Percentiles rank a stretch among this genome's conserved stretches.
These are phyloP conservation scores for Penicillium polonicum DNA, from an alignment of 2,329 filamentous ascomycete species.

Conservation along the genomic window DNA sequence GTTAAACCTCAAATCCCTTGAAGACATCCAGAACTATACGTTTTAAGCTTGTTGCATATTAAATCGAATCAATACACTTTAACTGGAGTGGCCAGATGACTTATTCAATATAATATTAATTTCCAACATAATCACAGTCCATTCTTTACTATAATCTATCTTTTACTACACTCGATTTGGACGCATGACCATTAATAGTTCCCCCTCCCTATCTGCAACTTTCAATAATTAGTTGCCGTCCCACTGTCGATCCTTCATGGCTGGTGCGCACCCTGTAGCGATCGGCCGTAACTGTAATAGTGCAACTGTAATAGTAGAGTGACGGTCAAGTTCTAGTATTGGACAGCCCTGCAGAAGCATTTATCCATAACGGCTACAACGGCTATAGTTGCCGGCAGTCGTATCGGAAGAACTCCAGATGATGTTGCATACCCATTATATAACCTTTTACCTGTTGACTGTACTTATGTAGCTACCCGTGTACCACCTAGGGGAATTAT, in stretches of 20 bases:
- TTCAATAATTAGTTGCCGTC: constrained; percentile 1
- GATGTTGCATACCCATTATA: constrained; percentile 18
- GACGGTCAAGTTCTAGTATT: not conserved
- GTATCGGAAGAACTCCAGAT: constrained; percentile 19
- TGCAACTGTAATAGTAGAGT: not conserved
- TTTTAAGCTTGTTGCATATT: not conserved
- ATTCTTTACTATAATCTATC: constrained; percentile 3
- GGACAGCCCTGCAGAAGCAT: not conserved
- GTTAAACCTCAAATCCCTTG: not conserved
- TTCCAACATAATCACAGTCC: not conserved
- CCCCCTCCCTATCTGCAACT: not conserved
- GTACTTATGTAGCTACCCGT: constrained; percentile 18
- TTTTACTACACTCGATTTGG: constrained; percentile 4
- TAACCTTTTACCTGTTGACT: not conserved
- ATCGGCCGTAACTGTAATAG: constrained; percentile 12
- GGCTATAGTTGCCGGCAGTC: constrained; percentile 7
- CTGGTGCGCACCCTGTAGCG: constrained; percentile 23
- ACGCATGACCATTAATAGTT: constrained; percentile 5
- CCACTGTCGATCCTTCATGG: constrained; percentile 17
- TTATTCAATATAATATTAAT: not conserved
- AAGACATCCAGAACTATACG: not conserved
- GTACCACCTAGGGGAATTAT: constrained; percentile 23
- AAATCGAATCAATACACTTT: not conserved
- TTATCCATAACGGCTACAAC: not conserved
- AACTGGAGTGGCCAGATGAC: not conserved